Base-by-base conservation (phyloP, 352 stramenopile genomes). In the Globisporangium perplexum region DNA sequence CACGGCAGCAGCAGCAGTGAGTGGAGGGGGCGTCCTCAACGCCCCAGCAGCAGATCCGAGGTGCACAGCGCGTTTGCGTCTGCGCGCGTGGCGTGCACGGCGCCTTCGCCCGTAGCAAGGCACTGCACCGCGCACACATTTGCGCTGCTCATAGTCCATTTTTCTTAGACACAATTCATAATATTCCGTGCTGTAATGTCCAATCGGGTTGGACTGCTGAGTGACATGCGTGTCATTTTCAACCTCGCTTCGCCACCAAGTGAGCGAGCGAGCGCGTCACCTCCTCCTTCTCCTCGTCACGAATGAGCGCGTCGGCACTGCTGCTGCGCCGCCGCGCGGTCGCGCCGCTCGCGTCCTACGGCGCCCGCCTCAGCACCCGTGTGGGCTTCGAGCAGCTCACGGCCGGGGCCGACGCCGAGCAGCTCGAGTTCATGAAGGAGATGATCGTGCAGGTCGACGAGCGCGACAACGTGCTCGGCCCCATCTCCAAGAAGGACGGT, bases 401-500 rank as follows among this genome's bases (percentile, higher is more conserved):
- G 33, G 76, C 74, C 4, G 69, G 65, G 23, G 79, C 83, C 14
- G 87, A 96, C 55, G 55, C 61, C 8, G 76, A 86, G 50, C 88
- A 97, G 68, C 66, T 94, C 54, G 51, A 86, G 69, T 86, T 96
- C 57, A 96, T 97, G 88, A 80, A 96, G 62, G 88, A 97, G 65
- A 77, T 83, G 66, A 75, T 92, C 60, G 93, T 97, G 63, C 70
- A 96, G 47, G 88, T 97, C 33, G 81, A 96, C 59, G 73, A 89
- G 50, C 53, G 74, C 38, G 88, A 96, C 66, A 62, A 74, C 18
- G 77, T 93, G n/a, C 28, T 94, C 22, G 87, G 87, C 1, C 77
- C 74, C 0, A 86, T 89, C 59, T 84, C 77, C 64, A 97, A 97
- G 80, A 95, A 95, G 65, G 81, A 96, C 53, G 60, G 65, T 76